Base-by-base conservation (phyloP, 2,329 filamentous ascomycete genomes). In the Ophiostoma sp. region DNA sequence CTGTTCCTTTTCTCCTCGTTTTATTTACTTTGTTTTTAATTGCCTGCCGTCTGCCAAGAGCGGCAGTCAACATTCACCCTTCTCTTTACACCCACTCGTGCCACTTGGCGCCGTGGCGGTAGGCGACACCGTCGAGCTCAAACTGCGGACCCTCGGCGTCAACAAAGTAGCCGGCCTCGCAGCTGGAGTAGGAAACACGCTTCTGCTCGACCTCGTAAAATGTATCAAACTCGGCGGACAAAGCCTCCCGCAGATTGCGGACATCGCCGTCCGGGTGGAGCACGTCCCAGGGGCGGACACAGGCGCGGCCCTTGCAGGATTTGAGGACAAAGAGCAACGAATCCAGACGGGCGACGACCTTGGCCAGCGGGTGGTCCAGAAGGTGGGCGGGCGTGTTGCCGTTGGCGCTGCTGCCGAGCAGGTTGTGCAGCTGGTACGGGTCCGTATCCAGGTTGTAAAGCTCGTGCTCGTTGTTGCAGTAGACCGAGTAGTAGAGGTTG, bases 401-500 rank as follows among this genome's bases (percentile, higher is more conserved):
- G 42, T 76, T 71, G 42, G 77, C 57, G 12, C 50, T 7, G 50
- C 75, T 42, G 42, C 48, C 75, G 15, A 78, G 76, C 1, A 87
- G 76, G 69, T 89, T 90, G 61, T 80, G 76, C 28, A 87, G 79
- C 78, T 90, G 86, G 39, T 84, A 82, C 1, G 86, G 87, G 72
- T 89, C 88, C 33, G 81, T 82, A 85, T 88, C 55, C 28, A 69
- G 33, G 50, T 73, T 85, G 78, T 92, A 93, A 1, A 91, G 84
- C 78, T 93, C 90, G 72, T 88, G 87, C 77, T 92, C 90, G 70
- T 89, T 89, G 17, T 82, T 91, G 78, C 91, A 93, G 90, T 90
- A 93, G 0, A 92, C 88, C 0, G 89, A 86, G 77, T 93, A 93
- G 75, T 89, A 88, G 5, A 92, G 78, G 77, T 86, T 88, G 77